phyloP scores from a whole-genome alignment of 345 rosid genomes.

The Punica granatum region DNA sequence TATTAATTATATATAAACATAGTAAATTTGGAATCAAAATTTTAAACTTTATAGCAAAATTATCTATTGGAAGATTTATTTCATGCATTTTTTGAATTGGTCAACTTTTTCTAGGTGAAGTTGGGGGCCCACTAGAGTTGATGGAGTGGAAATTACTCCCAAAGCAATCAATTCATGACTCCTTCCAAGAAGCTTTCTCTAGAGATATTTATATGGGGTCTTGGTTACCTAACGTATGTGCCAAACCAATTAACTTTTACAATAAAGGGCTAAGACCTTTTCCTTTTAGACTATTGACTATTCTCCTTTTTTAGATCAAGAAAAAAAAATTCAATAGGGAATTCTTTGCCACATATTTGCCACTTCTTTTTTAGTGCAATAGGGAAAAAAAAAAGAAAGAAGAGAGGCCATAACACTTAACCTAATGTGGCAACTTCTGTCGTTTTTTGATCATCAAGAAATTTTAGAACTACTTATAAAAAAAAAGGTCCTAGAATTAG shows the following conservation, averaged over 20 bases:
- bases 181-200: background rate
- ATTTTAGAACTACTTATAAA: too few species aligned
- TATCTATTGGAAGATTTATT: too few species aligned
- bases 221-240: too few species aligned
- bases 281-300: background rate
- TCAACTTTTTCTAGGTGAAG: background rate
- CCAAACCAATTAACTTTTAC: background rate
- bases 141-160: conserved; percentile 2
- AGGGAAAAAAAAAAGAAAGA: too few species aligned
- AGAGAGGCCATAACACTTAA: too few species aligned
- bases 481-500: too few species aligned
- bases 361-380: too few species aligned
- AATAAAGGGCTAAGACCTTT: background rate
- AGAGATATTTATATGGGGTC: background rate
- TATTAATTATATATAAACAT: too few species aligned
- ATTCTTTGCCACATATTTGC: too few species aligned
- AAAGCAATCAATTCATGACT: background rate
- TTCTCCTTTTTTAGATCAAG: background rate
- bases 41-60: background rate
- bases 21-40: too few species aligned
- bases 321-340: background rate
- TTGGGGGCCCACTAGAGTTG: background rate
- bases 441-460: too few species aligned
- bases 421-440: too few species aligned
- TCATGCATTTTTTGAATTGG: background rate